Base-by-base conservation (phyloP, 495 filamentous ascomycete genomes). In the Jackrogersella multiformis region DNA sequence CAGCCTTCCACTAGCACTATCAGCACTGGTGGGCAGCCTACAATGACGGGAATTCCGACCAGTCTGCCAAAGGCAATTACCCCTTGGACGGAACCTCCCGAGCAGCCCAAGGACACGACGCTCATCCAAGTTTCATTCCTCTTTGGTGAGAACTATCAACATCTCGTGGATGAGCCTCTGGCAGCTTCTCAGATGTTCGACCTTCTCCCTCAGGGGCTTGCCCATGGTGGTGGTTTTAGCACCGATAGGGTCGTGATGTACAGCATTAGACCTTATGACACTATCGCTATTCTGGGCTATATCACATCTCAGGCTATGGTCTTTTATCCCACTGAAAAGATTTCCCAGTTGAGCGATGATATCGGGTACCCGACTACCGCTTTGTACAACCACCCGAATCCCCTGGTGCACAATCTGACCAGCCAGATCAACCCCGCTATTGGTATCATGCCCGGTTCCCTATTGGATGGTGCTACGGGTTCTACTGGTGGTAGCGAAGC, bases 141-240 rank as follows among this genome's bases (percentile, higher is more conserved):
- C 23, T 88, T 87, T 69, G 80, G 83, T 4, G 85, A 96, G 62
- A 93, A 96, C 73, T 99, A 95, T 76, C 76, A 79, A 5, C 96
- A 94, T 72, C 91, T 99, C 26, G 90, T 89, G 20, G 78, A 77
- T 1, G 86, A 87, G 32, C 75, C 84, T 12, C 79, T 89, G 63
- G 89, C 93, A 20, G 89, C 91, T 8, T 87, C 87, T 21, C 96
- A 98, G 78, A 93, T 99, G 72, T 97, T 97, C 83, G 70, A 86
- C 30, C 91, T 86, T 61, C 82, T 97, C 8, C 93, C 92, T 0
- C 70, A 85, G 60, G 93, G 91, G 53, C 81, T 99, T 52, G 80
- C 84, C n/a, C 84, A 88, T 52, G 91, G 88, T 36, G 78, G 90
- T 20, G 76, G 78, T 7, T 79, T 90, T 56, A 71, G 80, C 0